Conservation (phyloP, 306 rosid genomes). For the Casuarina cunninghamiana region DNA sequence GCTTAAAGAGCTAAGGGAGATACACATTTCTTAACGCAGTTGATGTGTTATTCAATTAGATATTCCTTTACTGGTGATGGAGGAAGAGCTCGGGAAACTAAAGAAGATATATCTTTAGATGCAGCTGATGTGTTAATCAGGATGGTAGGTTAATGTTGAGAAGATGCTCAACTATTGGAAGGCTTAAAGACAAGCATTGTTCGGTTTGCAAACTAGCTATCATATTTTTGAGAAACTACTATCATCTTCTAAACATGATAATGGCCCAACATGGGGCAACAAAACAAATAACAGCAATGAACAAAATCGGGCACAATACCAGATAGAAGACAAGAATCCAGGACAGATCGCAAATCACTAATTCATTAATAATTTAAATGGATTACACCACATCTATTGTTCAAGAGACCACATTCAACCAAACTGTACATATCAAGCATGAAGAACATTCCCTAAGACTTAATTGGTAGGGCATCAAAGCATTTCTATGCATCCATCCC, state of each 20-base stretch:
- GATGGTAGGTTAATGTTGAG: too few species aligned
- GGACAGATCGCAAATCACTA: not conserved
- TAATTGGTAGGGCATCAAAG: slow-evolving; percentile 6
- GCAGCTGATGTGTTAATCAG: too few species aligned
- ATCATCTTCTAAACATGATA: not conserved
- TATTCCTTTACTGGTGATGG: too few species aligned
- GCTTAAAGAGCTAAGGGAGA: too few species aligned
- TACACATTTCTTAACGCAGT: too few species aligned
- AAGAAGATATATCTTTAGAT: too few species aligned
- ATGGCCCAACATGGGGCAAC: not conserved
- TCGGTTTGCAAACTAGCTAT: too few species aligned
- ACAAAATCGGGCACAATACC: not conserved
- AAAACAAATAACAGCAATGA: not conserved
- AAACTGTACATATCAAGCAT: slow-evolving; percentile 13
- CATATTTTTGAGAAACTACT: too few species aligned
- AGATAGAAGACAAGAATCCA: not conserved
- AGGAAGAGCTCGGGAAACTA: too few species aligned
- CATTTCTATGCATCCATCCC: not conserved
- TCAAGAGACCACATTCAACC: slow-evolving; percentile 16
- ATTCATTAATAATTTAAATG: slow-evolving; percentile 10
- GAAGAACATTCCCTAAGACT: not conserved
- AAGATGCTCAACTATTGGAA: too few species aligned
- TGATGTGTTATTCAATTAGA: too few species aligned
- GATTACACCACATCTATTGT: not conserved
- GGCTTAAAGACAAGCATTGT: too few species aligned